Conservation (phyloP, 164 flowering plant species). For the Macadamia tetraphylla region DNA sequence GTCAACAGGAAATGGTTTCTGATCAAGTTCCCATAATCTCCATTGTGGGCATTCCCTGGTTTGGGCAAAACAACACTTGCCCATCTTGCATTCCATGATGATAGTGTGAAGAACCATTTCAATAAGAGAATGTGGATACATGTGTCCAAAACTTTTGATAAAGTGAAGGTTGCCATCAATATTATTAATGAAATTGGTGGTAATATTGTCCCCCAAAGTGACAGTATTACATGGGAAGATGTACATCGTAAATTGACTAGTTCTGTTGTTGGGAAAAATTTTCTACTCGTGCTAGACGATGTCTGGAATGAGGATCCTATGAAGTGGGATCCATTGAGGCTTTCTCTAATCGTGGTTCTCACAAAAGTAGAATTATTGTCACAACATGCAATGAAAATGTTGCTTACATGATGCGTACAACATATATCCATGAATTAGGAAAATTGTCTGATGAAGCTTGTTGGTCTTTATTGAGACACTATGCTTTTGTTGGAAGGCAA, state of each 20-base stretch:
- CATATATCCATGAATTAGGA: not conserved
- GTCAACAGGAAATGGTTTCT: not conserved
- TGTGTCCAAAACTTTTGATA: not conserved
- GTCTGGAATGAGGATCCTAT: not conserved
- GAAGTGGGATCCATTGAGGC: constrained; percentile 10
- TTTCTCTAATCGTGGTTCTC: constrained; percentile 3
- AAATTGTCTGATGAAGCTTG: constrained; percentile 10
- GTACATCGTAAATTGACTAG: not conserved
- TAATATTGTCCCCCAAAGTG: too few species aligned
- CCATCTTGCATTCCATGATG: not conserved
- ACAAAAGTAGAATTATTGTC: constrained; percentile 5
- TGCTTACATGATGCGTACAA: not conserved
- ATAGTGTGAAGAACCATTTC: not conserved
- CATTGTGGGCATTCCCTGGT: not conserved
- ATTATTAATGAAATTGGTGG: not conserved
- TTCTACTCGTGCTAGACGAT: not conserved
- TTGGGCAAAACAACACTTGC: not conserved
- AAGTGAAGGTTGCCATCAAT: not conserved
- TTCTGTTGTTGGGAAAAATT: not conserved
- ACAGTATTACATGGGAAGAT: not conserved
- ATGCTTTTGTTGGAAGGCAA: constrained; percentile 8
- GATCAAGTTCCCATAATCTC: not conserved
- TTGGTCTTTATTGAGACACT: constrained; percentile 12
- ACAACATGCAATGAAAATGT: constrained; percentile 18
- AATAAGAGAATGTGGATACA: not conserved